Evolutionary conservation across 805 yeast genomes (phyloP).

Genomic region (Suhomyces sp.): DNA sequence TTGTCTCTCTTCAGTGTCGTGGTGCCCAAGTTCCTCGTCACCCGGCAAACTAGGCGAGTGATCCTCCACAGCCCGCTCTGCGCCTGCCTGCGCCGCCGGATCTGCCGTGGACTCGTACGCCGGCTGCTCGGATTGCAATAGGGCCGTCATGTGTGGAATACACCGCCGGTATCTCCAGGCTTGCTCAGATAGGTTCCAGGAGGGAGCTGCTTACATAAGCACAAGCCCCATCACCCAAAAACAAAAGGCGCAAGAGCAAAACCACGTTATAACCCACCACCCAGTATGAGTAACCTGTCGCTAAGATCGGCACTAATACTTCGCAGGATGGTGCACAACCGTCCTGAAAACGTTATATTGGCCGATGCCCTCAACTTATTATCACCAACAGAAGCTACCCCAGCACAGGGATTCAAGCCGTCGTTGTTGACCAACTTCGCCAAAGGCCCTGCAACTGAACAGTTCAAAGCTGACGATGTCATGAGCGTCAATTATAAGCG

Average conservation of each 20-base stretch:
- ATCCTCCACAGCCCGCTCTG: constrained; percentile 25
- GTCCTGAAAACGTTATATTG: constrained; percentile 18
- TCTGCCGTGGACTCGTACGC: neutral
- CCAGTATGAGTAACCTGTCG: neutral
- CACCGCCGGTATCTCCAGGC: neutral
- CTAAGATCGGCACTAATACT: neutral
- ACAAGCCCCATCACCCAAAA: neutral
- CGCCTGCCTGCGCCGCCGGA: neutral
- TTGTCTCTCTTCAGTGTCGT: constrained; percentile 33
- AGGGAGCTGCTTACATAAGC: neutral
- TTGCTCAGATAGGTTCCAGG: neutral
- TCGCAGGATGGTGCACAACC: neutral
- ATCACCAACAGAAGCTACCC: constrained; percentile 18
- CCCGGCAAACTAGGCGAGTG: constrained; percentile 16
- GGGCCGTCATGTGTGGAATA: neutral
- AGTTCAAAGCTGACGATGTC: constrained; percentile 14
- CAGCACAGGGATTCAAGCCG: constrained; percentile 25
- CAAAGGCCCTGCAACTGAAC: constrained; percentile 32
- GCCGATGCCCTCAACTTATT: constrained; percentile 39
- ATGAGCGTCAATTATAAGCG: constrained; percentile 4
- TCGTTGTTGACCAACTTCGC: constrained; percentile 31
- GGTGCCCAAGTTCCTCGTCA: constrained; percentile 29
- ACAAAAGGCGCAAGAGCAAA: neutral
- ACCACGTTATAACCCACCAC: neutral
- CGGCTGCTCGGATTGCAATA: neutral